Base-by-base conservation (phyloP, 2,329 filamentous ascomycete genomes). In the Fusarium decemcellulare region DNA sequence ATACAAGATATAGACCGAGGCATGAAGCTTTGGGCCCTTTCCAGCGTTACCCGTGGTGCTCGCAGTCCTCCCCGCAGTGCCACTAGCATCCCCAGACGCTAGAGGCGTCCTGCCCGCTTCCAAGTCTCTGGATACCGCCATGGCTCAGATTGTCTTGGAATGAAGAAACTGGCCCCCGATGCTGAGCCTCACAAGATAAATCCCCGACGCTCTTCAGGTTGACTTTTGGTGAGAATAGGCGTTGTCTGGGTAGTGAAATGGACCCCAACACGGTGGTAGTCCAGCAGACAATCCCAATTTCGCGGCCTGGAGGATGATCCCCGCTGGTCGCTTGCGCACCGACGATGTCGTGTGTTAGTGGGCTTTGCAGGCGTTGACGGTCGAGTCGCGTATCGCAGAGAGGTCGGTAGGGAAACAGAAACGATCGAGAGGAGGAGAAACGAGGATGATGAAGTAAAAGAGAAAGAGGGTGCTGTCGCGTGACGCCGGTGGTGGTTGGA, bases 1-100 rank as follows among this genome's bases (percentile, higher is more conserved):
- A 42, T 74, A 78, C 76, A 75, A 51, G 29, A 78, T 78, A 55
- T 78, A 76, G 18, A 80, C 72, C 40, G 80, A 74, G 4, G 80
- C 77, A 65, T 82, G 80, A 36, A 80, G 51, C 44, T 56, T 66
- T 27, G 69, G 56, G 39, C 51, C 61, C n/a, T 63, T 68, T 27
- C 67, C 67, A 53, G 77, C 64, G 69, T 79, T 8, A 39, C 12
- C 8, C 12, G 36, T 34, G 18, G 15, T 14, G 9, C 36, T 79
- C 55, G 80, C 78, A 44, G 64, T 65, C 27, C 42, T 40, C 12
- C 23, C 43, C 23, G 44, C n/a, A 23, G 23, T 23, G 23, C 23
- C 23, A 29, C 61, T 44, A 27, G 43, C 32, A 37, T 30, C 42
- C 36, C 48, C 39, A n/a, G 39, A 50, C 44, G 43, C 46, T 37